phyloP scores from a whole-genome alignment of 805 yeast genomes.

The Cyberlindnera sargentensis region DNA sequence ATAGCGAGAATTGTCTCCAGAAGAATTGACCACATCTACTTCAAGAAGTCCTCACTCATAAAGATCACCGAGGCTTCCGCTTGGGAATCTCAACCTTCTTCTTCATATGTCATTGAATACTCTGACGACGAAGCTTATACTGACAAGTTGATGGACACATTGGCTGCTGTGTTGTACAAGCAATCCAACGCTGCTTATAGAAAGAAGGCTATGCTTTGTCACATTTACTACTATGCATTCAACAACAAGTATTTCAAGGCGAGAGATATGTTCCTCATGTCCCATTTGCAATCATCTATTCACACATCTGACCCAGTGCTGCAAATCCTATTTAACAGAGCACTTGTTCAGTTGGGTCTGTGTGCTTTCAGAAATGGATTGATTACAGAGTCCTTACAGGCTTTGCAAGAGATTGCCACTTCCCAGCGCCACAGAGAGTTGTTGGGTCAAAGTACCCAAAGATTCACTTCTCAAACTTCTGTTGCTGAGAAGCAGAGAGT shows the following conservation, averaged over 20 bases:
- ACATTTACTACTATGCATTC: constrained; percentile 87
- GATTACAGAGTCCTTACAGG: constrained; percentile 79
- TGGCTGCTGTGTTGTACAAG: constrained; percentile 58
- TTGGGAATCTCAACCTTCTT: constrained; percentile 39
- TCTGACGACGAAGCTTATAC: constrained; percentile 33
- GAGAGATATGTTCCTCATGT: constrained; percentile 78
- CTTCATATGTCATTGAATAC: constrained; percentile 23
- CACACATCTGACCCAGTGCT: constrained; percentile 78
- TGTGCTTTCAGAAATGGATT: constrained; percentile 91
- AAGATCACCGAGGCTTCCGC: constrained; percentile 61
- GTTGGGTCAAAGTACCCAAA: constrained; percentile 82
- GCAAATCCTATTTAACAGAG: constrained; percentile 92
- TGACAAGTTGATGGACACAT: constrained; percentile 52
- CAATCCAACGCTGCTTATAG: constrained; percentile 65
- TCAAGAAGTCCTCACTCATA: constrained; percentile 77
- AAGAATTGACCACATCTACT: constrained; percentile 89
- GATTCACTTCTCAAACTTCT: constrained; percentile 49
- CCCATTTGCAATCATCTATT: constrained; percentile 78
- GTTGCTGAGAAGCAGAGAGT: constrained; percentile 69
- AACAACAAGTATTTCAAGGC: constrained; percentile 80
- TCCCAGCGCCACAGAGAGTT: constrained; percentile 84
- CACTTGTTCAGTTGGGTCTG: constrained; percentile 90
- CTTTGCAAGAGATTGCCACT: constrained; percentile 80
- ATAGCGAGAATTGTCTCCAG: constrained; percentile 71
- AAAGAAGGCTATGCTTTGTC: constrained; percentile 77